These are phyloP conservation scores for Wickerhamomyces sp. DNA, from an alignment of 1,139 yeast genomes.

Conservation along the genomic window DNA sequence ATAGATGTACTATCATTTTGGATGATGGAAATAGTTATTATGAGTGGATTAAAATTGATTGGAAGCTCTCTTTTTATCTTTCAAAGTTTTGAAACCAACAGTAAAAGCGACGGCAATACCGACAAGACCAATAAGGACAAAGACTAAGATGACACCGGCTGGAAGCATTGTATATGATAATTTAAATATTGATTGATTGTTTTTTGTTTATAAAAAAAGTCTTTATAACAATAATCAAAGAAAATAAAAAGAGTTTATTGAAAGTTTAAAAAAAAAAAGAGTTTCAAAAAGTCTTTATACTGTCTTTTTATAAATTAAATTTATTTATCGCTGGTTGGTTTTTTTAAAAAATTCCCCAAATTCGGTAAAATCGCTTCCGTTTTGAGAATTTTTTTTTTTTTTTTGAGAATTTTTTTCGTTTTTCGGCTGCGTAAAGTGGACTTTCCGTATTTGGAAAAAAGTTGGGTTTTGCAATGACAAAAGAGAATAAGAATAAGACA, in stretches of 20 bases:
- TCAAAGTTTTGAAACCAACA: slow-evolving; percentile 27
- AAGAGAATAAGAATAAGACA: no score
- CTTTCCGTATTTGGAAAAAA: no score
- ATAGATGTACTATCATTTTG: no score
- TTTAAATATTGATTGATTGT: not conserved
- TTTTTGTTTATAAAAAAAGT: no score
- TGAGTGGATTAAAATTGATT: slow-evolving; percentile 31
- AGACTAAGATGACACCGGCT: slow-evolving; percentile 49
- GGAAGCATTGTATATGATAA: slow-evolving; percentile 35
- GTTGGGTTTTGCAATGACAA: no score
- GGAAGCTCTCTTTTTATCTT: slow-evolving; percentile 34
- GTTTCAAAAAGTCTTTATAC: not conserved
- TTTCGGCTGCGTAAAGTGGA: no score
- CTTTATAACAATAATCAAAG: no score
- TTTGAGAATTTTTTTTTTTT: no score
- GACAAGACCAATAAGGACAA: slow-evolving; percentile 41
- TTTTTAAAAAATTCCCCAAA: not conserved
- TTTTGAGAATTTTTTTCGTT: no score
- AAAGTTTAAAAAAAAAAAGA: not conserved
- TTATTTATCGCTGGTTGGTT: slow-evolving; percentile 1
- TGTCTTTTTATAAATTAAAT: not conserved
- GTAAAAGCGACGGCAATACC: slow-evolving; percentile 30
- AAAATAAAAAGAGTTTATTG: slow-evolving; percentile 2
- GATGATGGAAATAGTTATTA: no score
- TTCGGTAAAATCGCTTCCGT: slow-evolving; percentile 15